Evolutionary conservation across 2,329 filamentous ascomycete species (phyloP).

Genomic region (Microdochium paspali): DNA sequence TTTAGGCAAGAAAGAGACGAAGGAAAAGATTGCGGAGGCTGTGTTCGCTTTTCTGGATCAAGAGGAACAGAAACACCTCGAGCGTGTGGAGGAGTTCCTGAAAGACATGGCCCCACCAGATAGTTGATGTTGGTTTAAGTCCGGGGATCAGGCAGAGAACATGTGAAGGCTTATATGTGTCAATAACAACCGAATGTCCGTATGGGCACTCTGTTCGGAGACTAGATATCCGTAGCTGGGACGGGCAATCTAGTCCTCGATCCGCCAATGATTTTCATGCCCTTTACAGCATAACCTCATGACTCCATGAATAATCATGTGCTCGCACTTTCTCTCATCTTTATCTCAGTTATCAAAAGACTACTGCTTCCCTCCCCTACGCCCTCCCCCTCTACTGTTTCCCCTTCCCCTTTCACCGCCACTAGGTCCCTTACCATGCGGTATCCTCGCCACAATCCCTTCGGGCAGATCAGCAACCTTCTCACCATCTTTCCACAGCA

Average conservation of each 20-base stretch:
- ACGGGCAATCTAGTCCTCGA: too few relatives aligned
- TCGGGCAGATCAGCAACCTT: slow-evolving; percentile 58
- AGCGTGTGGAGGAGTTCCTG: slow-evolving; percentile 6
- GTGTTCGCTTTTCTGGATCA: slow-evolving; percentile 25
- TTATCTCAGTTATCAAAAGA: too few relatives aligned
- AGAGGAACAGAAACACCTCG: slow-evolving; percentile 12
- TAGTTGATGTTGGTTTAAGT: not conserved
- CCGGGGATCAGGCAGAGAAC: too few relatives aligned
- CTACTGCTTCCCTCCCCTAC: slow-evolving; percentile 16
- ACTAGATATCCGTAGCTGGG: too few relatives aligned
- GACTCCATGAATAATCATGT: too few relatives aligned
- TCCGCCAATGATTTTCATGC: too few relatives aligned
- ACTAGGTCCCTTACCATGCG: slow-evolving; percentile 32
- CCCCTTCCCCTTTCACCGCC: slow-evolving; percentile 27
- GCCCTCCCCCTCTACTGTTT: slow-evolving; percentile 12
- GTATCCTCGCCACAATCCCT: slow-evolving; percentile 38
- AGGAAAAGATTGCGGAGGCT: slow-evolving; percentile 26
- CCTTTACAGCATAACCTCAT: too few relatives aligned
- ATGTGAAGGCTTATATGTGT: too few relatives aligned
- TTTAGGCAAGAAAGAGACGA: slow-evolving; percentile 23
- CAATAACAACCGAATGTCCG: too few relatives aligned
- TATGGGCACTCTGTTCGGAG: too few relatives aligned
- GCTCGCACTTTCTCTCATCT: too few relatives aligned
- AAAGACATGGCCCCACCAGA: not conserved
- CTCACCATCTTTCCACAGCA: slow-evolving; percentile 63